A percentile compares a stretch with the other conserved stretches of the same genome.
Conservation (phyloP, 495 filamentous ascomycete genomes). For the Aspergillus ostianus region DNA sequence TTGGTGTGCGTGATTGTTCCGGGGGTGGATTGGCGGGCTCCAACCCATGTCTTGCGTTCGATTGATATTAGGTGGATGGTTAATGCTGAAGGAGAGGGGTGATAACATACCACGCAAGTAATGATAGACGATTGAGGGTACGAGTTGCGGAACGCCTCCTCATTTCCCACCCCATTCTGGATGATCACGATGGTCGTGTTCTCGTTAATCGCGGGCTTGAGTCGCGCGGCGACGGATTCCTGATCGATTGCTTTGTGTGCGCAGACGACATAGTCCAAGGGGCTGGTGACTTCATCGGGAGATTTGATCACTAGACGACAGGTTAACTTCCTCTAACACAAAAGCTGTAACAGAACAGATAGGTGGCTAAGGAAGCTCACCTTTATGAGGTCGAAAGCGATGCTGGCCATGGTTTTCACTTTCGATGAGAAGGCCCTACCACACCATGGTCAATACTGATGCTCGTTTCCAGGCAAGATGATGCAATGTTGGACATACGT, state of each 20-base stretch:
- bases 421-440: slow-evolving; percentile 43
- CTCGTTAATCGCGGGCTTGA: slow-evolving; percentile 39
- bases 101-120: slow-evolving; percentile 49
- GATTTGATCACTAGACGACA: slow-evolving; percentile 36
- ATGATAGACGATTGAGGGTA: slow-evolving; percentile 57
- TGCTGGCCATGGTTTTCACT: slow-evolving; percentile 49
- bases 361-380: slow-evolving; percentile 17
- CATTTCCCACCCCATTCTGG: slow-evolving; percentile 71
- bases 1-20: slow-evolving; percentile 45
- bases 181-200: slow-evolving; percentile 57
- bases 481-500: slow-evolving; percentile 24
- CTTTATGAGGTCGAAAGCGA: slow-evolving; percentile 37
- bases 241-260: slow-evolving; percentile 52
- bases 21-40: slow-evolving; percentile 44
- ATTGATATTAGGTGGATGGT: slow-evolving; percentile 1
- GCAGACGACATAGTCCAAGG: slow-evolving; percentile 49
- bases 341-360: not conserved
- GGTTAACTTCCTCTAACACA: too few species aligned
- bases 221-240: slow-evolving; percentile 26
- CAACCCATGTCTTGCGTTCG: slow-evolving; percentile 46
- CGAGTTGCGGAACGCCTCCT: slow-evolving; percentile 56
- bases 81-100: not conserved
- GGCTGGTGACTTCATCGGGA: slow-evolving; percentile 32
- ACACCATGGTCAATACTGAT: not conserved
- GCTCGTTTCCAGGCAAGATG: not conserved